phyloP scores from a whole-genome alignment of 192 early-diverging fungal species.

The Coemansia sp. region DNA sequence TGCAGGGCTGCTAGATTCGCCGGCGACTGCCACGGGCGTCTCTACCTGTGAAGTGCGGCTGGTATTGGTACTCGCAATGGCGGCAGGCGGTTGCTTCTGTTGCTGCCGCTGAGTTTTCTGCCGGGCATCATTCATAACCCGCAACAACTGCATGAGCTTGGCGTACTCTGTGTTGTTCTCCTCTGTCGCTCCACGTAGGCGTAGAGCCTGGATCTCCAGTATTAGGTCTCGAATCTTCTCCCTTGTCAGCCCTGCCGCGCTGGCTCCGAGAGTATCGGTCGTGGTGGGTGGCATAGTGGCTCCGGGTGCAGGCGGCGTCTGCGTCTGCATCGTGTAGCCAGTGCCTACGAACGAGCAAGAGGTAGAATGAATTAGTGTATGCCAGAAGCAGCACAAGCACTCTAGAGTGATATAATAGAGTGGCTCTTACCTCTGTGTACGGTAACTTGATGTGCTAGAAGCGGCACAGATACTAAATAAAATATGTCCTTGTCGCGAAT shows the following conservation, averaged over 20 bases:
- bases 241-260: conserved; percentile 23
- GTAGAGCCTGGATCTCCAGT: conserved; percentile 57
- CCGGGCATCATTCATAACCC: conserved; percentile 45
- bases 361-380: background rate
- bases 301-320: conserved; percentile 14
- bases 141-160: conserved; percentile 63
- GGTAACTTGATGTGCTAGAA: background rate
- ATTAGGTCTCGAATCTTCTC: conserved; percentile 39
- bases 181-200: conserved; percentile 75
- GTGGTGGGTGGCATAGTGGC: background rate
- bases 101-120: conserved; percentile 56
- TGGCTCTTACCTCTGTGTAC: background rate
- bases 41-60: conserved; percentile 5
- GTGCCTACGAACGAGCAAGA: background rate
- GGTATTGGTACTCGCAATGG: background rate
- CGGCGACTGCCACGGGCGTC: conserved; percentile 40
- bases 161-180: conserved; percentile 77
- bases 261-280: background rate
- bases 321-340: conserved; percentile 18
- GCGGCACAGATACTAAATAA: background rate
- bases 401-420: background rate
- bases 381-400: background rate
- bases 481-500: background rate
- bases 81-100: conserved; percentile 4
- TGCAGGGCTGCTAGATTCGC: conserved; percentile 16